Percentiles rank a stretch among this genome's conserved stretches.
These are phyloP conservation scores for Claviceps maximensis DNA, from an alignment of 2,329 filamentous ascomycete genomes.

Conservation along the genomic window DNA sequence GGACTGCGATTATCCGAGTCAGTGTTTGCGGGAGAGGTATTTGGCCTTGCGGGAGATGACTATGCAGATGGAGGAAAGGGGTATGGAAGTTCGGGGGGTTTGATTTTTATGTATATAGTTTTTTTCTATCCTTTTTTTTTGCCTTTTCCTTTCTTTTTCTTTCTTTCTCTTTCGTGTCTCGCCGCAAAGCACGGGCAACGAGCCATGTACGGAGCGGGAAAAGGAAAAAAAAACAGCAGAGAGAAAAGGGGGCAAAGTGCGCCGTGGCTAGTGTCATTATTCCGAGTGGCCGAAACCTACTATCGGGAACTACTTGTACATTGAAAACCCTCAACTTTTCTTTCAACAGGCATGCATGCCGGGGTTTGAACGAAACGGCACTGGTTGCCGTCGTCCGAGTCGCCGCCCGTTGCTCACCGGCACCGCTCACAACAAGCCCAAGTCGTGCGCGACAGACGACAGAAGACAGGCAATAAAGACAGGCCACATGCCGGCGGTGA, in stretches of 20 bases:
- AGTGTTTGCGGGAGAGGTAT: conserved; percentile 10
- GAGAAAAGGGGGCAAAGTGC: background rate
- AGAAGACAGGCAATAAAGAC: too few relatives aligned
- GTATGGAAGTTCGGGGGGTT: background rate
- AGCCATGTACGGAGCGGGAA: too few relatives aligned
- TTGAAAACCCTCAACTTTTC: background rate
- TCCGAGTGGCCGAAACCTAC: background rate
- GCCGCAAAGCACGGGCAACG: too few relatives aligned
- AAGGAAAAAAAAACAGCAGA: background rate
- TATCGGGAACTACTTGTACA: conserved; percentile 3
- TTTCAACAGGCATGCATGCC: background rate
- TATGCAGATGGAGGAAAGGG: background rate
- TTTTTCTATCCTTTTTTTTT: too few relatives aligned
- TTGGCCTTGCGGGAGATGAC: background rate
- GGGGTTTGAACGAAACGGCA: background rate
- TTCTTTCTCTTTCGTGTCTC: too few relatives aligned
- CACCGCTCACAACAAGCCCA: background rate
- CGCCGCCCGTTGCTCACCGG: too few relatives aligned
- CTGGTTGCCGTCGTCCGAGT: background rate
- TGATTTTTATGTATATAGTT: too few relatives aligned
- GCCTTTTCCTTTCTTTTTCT: too few relatives aligned
- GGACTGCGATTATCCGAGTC: conserved; percentile 14
- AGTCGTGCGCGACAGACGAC: background rate
- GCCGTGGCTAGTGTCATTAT: too few relatives aligned
- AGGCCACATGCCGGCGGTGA: too few relatives aligned